phyloP scores from a whole-genome alignment of 2,329 filamentous ascomycete genomes.

The Thelonectria blattea region DNA sequence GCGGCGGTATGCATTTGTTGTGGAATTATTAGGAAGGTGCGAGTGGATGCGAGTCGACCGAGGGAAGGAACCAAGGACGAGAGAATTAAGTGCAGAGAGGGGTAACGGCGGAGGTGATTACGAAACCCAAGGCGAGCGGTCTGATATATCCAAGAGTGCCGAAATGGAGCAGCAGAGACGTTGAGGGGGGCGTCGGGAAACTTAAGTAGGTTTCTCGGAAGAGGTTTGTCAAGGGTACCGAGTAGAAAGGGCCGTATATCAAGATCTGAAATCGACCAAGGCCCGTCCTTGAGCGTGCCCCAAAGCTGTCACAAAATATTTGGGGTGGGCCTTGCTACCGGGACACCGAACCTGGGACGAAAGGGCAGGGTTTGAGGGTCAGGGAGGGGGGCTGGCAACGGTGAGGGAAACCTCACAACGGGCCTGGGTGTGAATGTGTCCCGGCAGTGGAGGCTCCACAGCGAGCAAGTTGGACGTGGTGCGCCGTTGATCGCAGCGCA shows the following conservation, averaged over 20 bases:
- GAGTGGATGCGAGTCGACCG: constrained; percentile 17
- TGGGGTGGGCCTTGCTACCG: constrained; percentile 30
- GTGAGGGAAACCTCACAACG: constrained; percentile 33
- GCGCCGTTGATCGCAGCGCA: constrained; percentile 34
- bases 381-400: constrained; percentile 27
- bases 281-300: constrained; percentile 32
- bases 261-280: constrained; percentile 38
- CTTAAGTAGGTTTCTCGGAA: constrained; percentile 40
- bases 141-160: constrained; percentile 25
- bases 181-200: constrained; percentile 36
- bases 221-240: constrained; percentile 35
- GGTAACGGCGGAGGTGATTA: constrained; percentile 13
- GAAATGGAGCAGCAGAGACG: constrained; percentile 28
- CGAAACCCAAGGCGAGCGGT: constrained; percentile 21
- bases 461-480: constrained; percentile 25
- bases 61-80: constrained; percentile 20
- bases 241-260: constrained; percentile 37
- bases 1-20: constrained; percentile 36
- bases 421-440: constrained; percentile 27
- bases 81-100: constrained; percentile 19
- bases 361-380: constrained; percentile 30
- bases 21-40: constrained; percentile 18
- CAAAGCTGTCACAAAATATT: constrained; percentile 38
- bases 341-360: constrained; percentile 36
- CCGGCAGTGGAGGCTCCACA: constrained; percentile 37